Percentiles rank a stretch among this genome's conserved stretches.
Evolutionary conservation across 2,329 filamentous ascomycete species (phyloP).

Genomic region (Epichloe brachyelytri): DNA sequence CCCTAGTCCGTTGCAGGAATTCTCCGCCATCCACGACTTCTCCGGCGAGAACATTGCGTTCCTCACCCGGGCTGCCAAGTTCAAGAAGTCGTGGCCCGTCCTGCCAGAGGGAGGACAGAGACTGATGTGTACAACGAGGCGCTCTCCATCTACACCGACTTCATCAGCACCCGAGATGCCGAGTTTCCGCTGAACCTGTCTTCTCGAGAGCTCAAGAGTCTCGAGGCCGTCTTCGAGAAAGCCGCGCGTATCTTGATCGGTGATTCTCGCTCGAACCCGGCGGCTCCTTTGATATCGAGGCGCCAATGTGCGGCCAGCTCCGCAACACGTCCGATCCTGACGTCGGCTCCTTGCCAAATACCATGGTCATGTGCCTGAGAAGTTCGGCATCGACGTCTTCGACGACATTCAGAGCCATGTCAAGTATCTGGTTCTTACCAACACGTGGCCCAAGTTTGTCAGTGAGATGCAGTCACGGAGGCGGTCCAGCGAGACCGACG

Average conservation of each 20-base stretch:
- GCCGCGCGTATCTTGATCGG: constrained; percentile 31
- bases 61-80: constrained; percentile 39
- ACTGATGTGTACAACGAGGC: constrained; percentile 42
- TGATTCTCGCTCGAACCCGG: constrained; percentile 21
- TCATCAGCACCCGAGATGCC: constrained; percentile 44
- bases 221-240: constrained; percentile 40
- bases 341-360: constrained; percentile 11
- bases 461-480: constrained; percentile 8
- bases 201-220: constrained; percentile 33
- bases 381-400: constrained; percentile 39
- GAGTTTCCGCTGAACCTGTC: constrained; percentile 53
- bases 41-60: constrained; percentile 60
- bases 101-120: neutral
- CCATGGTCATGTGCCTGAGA: constrained; percentile 29
- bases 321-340: neutral
- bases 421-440: constrained; percentile 54
- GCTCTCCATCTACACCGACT: constrained; percentile 46
- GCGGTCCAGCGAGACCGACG: constrained; percentile 7
- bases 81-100: constrained; percentile 28
- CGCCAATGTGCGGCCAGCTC: neutral
- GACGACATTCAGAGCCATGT: constrained; percentile 43
- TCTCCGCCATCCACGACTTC: constrained; percentile 52
- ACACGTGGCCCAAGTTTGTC: constrained; percentile 51
- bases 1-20: constrained; percentile 45
- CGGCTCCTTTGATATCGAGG: constrained; percentile 21